A percentile compares a stretch with the other conserved stretches of the same genome.
phyloP scores from a whole-genome alignment of 495 filamentous ascomycete species.

The Sabuloglossum arenarium region DNA sequence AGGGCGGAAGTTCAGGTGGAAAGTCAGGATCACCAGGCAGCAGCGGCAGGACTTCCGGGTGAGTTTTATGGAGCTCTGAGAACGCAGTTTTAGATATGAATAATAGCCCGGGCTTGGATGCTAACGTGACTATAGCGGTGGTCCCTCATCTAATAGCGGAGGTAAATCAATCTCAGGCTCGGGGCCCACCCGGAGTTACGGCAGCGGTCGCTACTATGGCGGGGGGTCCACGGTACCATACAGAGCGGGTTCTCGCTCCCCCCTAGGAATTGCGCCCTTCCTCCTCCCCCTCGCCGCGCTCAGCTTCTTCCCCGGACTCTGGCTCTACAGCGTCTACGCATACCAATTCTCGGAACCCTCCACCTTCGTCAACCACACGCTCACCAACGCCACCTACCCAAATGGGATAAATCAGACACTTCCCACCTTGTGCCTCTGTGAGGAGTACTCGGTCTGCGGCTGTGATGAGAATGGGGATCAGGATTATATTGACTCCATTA shows the following conservation, averaged over 20 bases:
- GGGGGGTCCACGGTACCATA: constrained; percentile 60
- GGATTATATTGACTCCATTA: constrained; percentile 32
- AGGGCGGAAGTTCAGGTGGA: not conserved
- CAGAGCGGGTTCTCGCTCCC: constrained; percentile 32
- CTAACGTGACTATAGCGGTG: too few relatives aligned
- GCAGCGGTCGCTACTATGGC: constrained; percentile 52
- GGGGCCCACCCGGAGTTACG: constrained; percentile 31
- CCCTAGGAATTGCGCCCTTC: constrained; percentile 34
- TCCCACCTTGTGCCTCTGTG: constrained; percentile 56
- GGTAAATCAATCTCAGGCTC: constrained; percentile 44
- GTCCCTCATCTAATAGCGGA: constrained; percentile 24
- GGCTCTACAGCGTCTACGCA: constrained; percentile 35
- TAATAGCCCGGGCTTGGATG: too few relatives aligned
- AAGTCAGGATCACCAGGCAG: too few relatives aligned
- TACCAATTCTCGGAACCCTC: constrained; percentile 46
- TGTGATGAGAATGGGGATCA: constrained; percentile 55
- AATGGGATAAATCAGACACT: constrained; percentile 40
- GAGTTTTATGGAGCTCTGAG: too few relatives aligned
- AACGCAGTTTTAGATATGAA: too few relatives aligned
- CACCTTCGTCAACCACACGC: constrained; percentile 34
- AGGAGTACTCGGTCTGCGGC: constrained; percentile 47
- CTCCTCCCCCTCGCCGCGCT: constrained; percentile 35
- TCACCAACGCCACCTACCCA: constrained; percentile 15
- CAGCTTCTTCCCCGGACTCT: constrained; percentile 36
- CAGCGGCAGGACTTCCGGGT: too few relatives aligned